A percentile compares a stretch with the other conserved stretches of the same genome.
These are phyloP conservation scores for Vicia faba DNA, from an alignment of 306 rosid species.

Conservation along the genomic window DNA sequence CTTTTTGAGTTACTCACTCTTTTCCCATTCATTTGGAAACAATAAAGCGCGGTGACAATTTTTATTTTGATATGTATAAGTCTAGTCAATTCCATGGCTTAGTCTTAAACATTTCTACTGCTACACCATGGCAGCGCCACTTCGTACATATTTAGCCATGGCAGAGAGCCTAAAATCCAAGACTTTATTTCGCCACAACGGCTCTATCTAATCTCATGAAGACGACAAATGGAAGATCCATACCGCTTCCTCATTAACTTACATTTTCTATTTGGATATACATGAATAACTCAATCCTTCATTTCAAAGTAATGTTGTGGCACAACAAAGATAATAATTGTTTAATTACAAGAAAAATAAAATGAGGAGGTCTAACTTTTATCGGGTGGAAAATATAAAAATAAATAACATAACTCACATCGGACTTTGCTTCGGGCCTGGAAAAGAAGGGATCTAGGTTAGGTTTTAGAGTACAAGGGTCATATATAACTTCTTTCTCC, in stretches of 20 bases:
- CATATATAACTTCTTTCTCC: conserved; percentile 90
- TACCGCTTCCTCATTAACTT: conserved; percentile 49
- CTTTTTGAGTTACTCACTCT: too few species aligned
- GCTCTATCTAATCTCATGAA: too few species aligned
- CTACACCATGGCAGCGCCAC: too few species aligned
- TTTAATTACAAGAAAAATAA: conserved; percentile 34
- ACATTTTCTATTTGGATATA: conserved; percentile 75
- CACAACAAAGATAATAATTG: conserved; percentile 22
- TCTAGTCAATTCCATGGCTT: too few species aligned
- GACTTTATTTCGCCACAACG: too few species aligned
- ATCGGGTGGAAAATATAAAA: conserved; percentile 14
- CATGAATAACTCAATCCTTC: conserved; percentile 93
- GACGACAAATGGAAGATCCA: too few species aligned
- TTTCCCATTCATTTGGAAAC: too few species aligned
- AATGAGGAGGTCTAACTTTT: conserved; percentile 20
- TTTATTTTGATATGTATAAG: too few species aligned
- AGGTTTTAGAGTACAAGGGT: conserved; percentile 93
- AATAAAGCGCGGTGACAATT: too few species aligned
- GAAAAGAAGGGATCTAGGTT: conserved; percentile 78
- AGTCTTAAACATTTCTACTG: too few species aligned
- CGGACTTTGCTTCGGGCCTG: conserved; percentile 75
- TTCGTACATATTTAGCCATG: too few species aligned
- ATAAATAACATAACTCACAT: conserved; percentile 60
- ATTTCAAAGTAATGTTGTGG: conserved; percentile 87
- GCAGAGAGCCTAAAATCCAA: too few species aligned